phyloP scores from a whole-genome alignment of 2,329 filamentous ascomycete species.

The Venturia effusa region DNA sequence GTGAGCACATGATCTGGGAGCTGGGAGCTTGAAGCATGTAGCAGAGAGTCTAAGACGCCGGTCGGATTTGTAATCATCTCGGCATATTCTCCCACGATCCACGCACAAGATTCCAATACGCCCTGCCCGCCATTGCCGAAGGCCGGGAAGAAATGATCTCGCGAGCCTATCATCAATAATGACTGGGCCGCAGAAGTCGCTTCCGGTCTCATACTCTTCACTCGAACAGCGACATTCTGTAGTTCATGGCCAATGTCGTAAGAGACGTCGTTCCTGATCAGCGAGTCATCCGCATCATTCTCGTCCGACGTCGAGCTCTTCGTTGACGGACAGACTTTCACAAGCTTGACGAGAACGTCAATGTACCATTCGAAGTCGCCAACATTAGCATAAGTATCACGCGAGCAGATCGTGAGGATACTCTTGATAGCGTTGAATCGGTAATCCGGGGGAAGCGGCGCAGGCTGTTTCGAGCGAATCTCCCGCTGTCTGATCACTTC shows the following conservation, averaged over 20 bases:
- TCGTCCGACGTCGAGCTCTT: constrained; percentile 16
- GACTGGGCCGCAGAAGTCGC: constrained; percentile 75
- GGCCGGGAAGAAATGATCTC: constrained; percentile 45
- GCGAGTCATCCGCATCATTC: constrained; percentile 17
- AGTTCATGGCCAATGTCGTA: constrained; percentile 73
- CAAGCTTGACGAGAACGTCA: constrained; percentile 74
- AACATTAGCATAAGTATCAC: constrained; percentile 76
- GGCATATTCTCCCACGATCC: constrained; percentile 84
- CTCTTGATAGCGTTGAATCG: constrained; percentile 69
- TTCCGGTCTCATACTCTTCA: constrained; percentile 68
- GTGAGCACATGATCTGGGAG: constrained; percentile 58
- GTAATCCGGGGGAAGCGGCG: constrained; percentile 75
- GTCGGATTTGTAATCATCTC: constrained; percentile 59
- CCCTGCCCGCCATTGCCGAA: constrained; percentile 43
- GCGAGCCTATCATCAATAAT: constrained; percentile 53
- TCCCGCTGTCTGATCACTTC: constrained; percentile 42
- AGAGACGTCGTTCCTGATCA: constrained; percentile 38
- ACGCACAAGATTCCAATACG: constrained; percentile 65
- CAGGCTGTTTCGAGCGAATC: constrained; percentile 32
- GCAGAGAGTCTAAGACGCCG: constrained; percentile 59
- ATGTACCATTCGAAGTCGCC: constrained; percentile 97
- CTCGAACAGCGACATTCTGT: constrained; percentile 83
- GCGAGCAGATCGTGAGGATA: constrained; percentile 81
- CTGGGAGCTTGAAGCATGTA: constrained; percentile 53
- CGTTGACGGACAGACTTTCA: constrained; percentile 53